Percentiles rank a stretch among this genome's conserved stretches.
Conservation (phyloP, 495 filamentous ascomycete genomes). For the Talaromyces borbonicus region DNA sequence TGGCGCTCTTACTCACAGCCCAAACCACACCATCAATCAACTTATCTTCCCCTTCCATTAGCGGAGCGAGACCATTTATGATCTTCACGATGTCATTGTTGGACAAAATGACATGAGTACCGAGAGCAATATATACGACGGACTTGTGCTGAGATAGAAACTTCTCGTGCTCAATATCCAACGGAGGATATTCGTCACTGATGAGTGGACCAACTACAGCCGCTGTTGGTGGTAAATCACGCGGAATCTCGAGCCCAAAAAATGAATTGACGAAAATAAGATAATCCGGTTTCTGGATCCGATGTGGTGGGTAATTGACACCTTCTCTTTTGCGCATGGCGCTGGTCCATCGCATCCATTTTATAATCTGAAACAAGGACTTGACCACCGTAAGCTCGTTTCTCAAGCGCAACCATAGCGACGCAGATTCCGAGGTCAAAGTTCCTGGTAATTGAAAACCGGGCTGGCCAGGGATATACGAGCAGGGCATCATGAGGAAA, state of each 20-base stretch:
- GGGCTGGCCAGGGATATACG: constrained; percentile 29
- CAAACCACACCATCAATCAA: constrained; percentile 31
- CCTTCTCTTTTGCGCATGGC: constrained; percentile 22
- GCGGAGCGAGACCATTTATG: constrained; percentile 13
- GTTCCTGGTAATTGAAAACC: constrained; percentile 25
- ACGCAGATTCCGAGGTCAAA: constrained; percentile 24
- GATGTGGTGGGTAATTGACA: constrained; percentile 14
- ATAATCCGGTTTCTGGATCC: constrained; percentile 26
- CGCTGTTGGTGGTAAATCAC: constrained; percentile 26
- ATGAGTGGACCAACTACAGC: constrained; percentile 27
- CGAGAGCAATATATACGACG: constrained; percentile 27
- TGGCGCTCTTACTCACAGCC: constrained; percentile 15
- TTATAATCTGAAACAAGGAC: constrained; percentile 15
- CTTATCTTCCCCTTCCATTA: constrained; percentile 16
- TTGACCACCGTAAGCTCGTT: constrained; percentile 18
- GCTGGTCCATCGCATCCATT: constrained; percentile 16
- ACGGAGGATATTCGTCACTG: constrained; percentile 15
- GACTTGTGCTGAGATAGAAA: constrained; percentile 16
- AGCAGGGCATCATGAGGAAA: constrained; percentile 19
- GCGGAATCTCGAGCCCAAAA: constrained; percentile 27
- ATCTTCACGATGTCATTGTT: constrained; percentile 16
- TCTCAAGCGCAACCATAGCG: constrained; percentile 21
- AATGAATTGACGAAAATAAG: constrained; percentile 33
- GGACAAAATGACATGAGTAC: constrained; percentile 26
- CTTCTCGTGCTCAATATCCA: constrained; percentile 11